Conservation (phyloP, 192 early-diverging fungal species). For the Coemansia sp. region DNA sequence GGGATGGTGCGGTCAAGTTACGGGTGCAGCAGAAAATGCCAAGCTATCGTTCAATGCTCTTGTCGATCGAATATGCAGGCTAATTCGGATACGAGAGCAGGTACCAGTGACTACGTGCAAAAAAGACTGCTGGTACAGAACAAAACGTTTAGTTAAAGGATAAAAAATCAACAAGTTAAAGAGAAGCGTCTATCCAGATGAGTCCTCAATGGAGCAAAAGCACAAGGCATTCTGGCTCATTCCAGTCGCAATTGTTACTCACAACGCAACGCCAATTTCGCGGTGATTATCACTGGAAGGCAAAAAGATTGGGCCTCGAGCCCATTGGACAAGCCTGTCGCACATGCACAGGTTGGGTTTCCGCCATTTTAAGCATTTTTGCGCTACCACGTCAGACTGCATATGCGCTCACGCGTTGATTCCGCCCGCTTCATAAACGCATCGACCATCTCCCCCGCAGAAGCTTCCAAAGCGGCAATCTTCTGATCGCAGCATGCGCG, state of each 20-base stretch:
- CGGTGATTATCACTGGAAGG: background rate
- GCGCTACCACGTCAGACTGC: slow-evolving; percentile 28
- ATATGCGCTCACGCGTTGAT: slow-evolving; percentile 41
- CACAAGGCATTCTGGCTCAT: background rate
- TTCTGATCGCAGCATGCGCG: slow-evolving; percentile 48
- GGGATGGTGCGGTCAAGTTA: too few species aligned
- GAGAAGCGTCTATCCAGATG: background rate
- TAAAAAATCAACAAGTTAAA: background rate
- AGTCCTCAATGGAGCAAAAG: background rate
- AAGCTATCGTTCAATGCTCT: too few species aligned
- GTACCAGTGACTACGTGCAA: background rate
- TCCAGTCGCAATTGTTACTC: background rate
- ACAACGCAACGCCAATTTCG: background rate
- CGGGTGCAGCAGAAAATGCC: too few species aligned
- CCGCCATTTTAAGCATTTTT: background rate
- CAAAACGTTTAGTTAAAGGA: background rate
- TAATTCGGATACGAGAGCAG: background rate
- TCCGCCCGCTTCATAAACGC: slow-evolving; percentile 47
- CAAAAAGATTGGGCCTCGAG: background rate
- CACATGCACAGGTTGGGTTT: too few species aligned
- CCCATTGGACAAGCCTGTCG: too few species aligned
- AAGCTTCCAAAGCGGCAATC: slow-evolving; percentile 35
- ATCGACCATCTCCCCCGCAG: slow-evolving; percentile 44
- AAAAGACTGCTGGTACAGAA: background rate
- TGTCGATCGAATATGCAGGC: background rate